phyloP scores from a whole-genome alignment of 2,329 filamentous ascomycete species.

The Neurospora sp. region DNA sequence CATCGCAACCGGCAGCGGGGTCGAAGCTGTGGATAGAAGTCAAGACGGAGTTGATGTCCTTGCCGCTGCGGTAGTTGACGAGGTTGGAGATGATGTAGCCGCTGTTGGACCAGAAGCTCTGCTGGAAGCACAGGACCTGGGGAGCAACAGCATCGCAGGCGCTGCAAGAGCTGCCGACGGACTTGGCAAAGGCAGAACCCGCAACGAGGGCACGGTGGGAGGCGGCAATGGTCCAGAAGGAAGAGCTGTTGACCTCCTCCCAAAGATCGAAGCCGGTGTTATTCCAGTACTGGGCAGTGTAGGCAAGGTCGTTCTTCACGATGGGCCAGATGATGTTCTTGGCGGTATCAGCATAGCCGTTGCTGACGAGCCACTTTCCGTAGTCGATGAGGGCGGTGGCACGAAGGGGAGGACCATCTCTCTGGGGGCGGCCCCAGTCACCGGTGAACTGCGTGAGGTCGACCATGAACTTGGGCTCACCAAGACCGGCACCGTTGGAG shows the following conservation, averaged over 20 bases:
- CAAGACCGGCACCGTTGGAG: constrained; percentile 45
- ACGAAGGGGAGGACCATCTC: constrained; percentile 68
- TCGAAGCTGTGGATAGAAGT: constrained; percentile 62
- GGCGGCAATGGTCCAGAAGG: constrained; percentile 67
- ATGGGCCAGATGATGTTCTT: constrained; percentile 58
- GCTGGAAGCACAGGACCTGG: constrained; percentile 62
- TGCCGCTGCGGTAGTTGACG: constrained; percentile 53
- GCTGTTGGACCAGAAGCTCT: constrained; percentile 59
- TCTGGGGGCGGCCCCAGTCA: constrained; percentile 68
- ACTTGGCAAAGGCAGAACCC: constrained; percentile 55
- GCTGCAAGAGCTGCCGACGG: constrained; percentile 49
- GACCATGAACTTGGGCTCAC: constrained; percentile 64
- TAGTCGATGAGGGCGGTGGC: constrained; percentile 66
- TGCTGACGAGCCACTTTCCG: constrained; percentile 59
- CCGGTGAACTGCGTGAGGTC: constrained; percentile 56
- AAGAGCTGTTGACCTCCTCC: constrained; percentile 70
- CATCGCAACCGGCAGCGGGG: constrained; percentile 53
- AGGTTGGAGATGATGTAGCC: constrained; percentile 58
- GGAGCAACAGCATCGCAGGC: constrained; percentile 57
- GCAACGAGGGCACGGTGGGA: constrained; percentile 62
- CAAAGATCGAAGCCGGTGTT: constrained; percentile 64
- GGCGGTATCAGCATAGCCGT: constrained; percentile 52
- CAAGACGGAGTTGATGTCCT: constrained; percentile 63
- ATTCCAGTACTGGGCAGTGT: constrained; percentile 66
- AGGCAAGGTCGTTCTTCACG: constrained; percentile 65